These are phyloP conservation scores for Aspergillus hancockii DNA, from an alignment of 495 filamentous ascomycete species.

Conservation along the genomic window DNA sequence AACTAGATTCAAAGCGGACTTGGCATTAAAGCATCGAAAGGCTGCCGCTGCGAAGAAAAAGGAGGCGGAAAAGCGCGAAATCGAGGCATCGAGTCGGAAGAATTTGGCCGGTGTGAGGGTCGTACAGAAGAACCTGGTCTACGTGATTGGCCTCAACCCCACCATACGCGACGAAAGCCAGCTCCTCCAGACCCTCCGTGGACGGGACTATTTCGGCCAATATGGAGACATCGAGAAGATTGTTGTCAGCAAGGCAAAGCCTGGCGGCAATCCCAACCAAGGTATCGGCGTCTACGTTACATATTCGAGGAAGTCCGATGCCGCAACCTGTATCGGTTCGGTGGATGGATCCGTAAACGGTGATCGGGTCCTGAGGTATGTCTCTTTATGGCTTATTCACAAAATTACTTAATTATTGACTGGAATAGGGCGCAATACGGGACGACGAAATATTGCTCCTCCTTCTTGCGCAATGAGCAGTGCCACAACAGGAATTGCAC, in stretches of 20 bases:
- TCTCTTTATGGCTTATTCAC: not conserved
- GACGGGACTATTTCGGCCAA: slow-evolving; percentile 92
- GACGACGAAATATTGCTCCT: slow-evolving; percentile 98
- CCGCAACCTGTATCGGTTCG: slow-evolving; percentile 80
- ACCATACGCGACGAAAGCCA: slow-evolving; percentile 84
- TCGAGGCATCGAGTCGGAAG: slow-evolving; percentile 90
- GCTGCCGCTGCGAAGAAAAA: slow-evolving; percentile 89
- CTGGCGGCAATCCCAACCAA: slow-evolving; percentile 67
- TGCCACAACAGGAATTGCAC: slow-evolving; percentile 96
- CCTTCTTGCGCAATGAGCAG: slow-evolving; percentile 87
- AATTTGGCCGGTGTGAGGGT: slow-evolving; percentile 93
- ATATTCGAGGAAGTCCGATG: slow-evolving; percentile 84
- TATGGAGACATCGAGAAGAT: slow-evolving; percentile 99
- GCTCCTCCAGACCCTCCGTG: slow-evolving; percentile 81
- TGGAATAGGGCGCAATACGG: slow-evolving; percentile 80
- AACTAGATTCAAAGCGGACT: slow-evolving; percentile 75
- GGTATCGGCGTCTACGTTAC: slow-evolving; percentile 97
- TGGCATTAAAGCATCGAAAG: slow-evolving; percentile 87
- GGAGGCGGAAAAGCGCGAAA: slow-evolving; percentile 92
- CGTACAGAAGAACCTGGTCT: slow-evolving; percentile 97
- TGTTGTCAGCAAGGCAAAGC: slow-evolving; percentile 93
- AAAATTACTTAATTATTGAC: slow-evolving; percentile 23
- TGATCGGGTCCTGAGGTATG: slow-evolving; percentile 72
- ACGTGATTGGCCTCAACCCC: slow-evolving; percentile 92
- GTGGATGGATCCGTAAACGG: slow-evolving; percentile 93